Conservation (phyloP, 352 stramenopile genomes). For the Lagenidium sp. region DNA sequence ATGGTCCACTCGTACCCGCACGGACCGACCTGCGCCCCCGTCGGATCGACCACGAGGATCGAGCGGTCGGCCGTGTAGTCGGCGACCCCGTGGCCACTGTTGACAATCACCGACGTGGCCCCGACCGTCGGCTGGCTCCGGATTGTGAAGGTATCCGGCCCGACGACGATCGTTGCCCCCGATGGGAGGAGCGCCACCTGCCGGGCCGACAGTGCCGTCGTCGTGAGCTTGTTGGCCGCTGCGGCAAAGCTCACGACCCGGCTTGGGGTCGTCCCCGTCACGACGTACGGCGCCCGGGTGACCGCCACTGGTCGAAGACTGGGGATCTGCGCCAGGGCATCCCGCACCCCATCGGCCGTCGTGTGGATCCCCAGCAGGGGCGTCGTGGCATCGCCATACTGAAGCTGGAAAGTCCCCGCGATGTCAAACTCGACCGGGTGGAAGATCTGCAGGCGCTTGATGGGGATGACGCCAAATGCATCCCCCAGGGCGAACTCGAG, state of each 20-base stretch:
- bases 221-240: constrained; percentile 27
- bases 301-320: constrained; percentile 41
- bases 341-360: constrained; percentile 21
- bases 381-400: constrained; percentile 46
- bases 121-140: constrained; percentile 25
- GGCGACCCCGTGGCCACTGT: constrained; percentile 17
- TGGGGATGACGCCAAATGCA: constrained; percentile 31
- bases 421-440: constrained; percentile 43
- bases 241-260: constrained; percentile 24
- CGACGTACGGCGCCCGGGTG: constrained; percentile 30
- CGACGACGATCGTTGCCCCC: constrained; percentile 29
- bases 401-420: constrained; percentile 49
- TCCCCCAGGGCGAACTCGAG: constrained; percentile 47
- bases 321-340: constrained; percentile 30
- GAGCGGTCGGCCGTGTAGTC: constrained; percentile 19
- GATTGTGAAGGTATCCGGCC: constrained; percentile 22
- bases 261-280: constrained; percentile 27
- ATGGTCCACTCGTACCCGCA: constrained; percentile 66
- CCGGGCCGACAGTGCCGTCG: constrained; percentile 19
- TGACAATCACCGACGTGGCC: constrained; percentile 30
- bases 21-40: constrained; percentile 24
- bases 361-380: constrained; percentile 42
- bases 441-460: constrained; percentile 40
- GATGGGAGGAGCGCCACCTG: constrained; percentile 28
- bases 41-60: constrained; percentile 31